Percentiles rank a stretch among this genome's conserved stretches.
phyloP scores from a whole-genome alignment of 345 rosid genomes.

The Brassica incana region DNA sequence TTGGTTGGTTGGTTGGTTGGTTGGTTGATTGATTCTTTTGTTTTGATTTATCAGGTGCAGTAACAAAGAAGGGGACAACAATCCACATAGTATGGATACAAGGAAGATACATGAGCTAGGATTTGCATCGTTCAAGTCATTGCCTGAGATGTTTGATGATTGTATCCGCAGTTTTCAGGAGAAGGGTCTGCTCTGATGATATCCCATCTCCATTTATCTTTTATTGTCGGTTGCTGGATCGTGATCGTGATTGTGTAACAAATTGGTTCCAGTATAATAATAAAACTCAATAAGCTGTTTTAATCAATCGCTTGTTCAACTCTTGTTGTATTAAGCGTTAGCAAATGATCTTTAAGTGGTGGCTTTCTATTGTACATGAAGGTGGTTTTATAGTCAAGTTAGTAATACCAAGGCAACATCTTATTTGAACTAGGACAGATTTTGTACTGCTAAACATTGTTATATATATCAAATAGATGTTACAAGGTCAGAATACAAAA shows the following conservation, averaged over 20 bases:
- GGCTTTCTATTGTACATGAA: background rate
- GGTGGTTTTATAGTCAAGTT: background rate
- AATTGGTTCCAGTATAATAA: background rate
- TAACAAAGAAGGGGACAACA: conserved; percentile 61
- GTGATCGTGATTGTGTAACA: background rate
- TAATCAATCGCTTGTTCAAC: background rate
- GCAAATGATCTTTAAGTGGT: background rate
- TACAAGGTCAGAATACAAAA: background rate
- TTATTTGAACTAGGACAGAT: background rate
- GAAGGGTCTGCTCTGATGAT: conserved; percentile 57
- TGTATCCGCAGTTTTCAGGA: conserved; percentile 77
- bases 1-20: background rate
- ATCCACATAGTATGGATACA: conserved; percentile 78
- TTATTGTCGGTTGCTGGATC: background rate
- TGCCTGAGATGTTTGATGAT: conserved; percentile 80
- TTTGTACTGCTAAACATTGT: background rate
- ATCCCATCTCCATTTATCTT: background rate
- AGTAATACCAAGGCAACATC: background rate
- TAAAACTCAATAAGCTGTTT: conserved; percentile 3
- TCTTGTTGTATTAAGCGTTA: background rate
- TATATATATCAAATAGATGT: background rate
- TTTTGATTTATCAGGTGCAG: conserved; percentile 46
- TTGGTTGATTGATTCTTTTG: background rate
- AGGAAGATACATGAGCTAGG: conserved; percentile 62
- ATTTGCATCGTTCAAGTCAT: conserved; percentile 53